Conservation (phyloP, 108 stramenopile genomes). For the Bacterosira constricta region DNA sequence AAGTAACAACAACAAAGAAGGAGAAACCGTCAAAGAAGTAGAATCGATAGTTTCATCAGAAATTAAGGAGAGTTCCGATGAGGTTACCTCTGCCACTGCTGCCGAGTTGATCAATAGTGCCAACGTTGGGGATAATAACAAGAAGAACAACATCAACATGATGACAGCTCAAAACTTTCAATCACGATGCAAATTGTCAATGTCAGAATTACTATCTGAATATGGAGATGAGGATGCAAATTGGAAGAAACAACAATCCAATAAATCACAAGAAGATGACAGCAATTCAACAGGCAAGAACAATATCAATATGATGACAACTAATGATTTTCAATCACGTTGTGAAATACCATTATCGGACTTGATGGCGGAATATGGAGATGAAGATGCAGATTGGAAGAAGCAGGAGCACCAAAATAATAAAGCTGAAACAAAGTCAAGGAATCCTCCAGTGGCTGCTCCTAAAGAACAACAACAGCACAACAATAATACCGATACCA, state of each 20-base stretch:
- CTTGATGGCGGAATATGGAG: conserved; percentile 73
- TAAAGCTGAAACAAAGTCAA: not conserved
- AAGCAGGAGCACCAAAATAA: no score
- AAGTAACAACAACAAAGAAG: conserved; percentile 1
- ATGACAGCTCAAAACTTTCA: not conserved
- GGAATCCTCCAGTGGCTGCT: not conserved
- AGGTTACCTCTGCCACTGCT: conserved; percentile 33
- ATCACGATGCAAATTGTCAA: conserved; percentile 6
- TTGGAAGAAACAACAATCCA: conserved; percentile 42
- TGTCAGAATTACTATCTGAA: conserved; percentile 56
- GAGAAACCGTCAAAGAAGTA: conserved; percentile 3
- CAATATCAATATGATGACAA: conserved; percentile 9
- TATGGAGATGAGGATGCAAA: conserved; percentile 68
- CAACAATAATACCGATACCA: not conserved
- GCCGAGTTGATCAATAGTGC: conserved; percentile 38
- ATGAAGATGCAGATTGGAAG: conserved; percentile 76
- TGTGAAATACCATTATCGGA: conserved; percentile 43
- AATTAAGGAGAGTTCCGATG: conserved; percentile 27
- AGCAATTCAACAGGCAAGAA: not conserved
- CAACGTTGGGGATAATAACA: conserved; percentile 6
- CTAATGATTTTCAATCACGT: conserved; percentile 27
- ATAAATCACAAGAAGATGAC: not conserved
- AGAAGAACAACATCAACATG: not conserved
- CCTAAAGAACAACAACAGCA: not conserved
- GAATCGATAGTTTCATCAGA: not conserved